Conservation (phyloP, 495 filamentous ascomycete species). For the Lindgomyces ingoldianus region DNA sequence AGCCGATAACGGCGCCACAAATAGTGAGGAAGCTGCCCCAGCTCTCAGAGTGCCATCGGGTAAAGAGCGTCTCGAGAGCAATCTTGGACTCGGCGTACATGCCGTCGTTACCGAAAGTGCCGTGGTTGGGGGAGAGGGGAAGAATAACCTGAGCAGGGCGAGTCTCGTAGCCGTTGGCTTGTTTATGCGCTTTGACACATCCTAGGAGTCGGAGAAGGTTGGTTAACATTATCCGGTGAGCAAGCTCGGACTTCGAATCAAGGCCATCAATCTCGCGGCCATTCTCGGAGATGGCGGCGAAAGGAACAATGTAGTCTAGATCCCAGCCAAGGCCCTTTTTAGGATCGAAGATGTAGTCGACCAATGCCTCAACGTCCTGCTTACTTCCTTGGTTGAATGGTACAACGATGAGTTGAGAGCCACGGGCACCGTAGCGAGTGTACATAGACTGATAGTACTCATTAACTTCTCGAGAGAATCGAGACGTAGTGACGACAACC, state of each 20-base stretch:
- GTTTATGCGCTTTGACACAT: slow-evolving; percentile 86
- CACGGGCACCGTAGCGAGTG: slow-evolving; percentile 84
- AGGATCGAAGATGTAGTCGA: slow-evolving; percentile 94
- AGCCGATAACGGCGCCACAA: slow-evolving; percentile 97
- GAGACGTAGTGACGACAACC: slow-evolving; percentile 92
- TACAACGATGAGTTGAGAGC: slow-evolving; percentile 94
- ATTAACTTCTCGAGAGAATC: slow-evolving; percentile 95
- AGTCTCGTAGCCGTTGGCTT: slow-evolving; percentile 82
- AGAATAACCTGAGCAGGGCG: slow-evolving; percentile 95
- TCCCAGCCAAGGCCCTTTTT: slow-evolving; percentile 98
- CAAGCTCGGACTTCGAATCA: slow-evolving; percentile 96
- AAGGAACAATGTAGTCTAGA: slow-evolving; percentile 92
- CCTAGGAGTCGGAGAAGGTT: slow-evolving; percentile 92
- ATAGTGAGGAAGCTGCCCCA: slow-evolving; percentile 99
- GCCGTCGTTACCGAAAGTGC: slow-evolving; percentile 96
- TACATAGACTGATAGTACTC: slow-evolving; percentile 99
- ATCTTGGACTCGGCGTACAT: slow-evolving; percentile 98
- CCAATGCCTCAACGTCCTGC: slow-evolving; percentile 89
- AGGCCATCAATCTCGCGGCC: slow-evolving; percentile 97
- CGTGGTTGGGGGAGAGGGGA: slow-evolving; percentile 95
- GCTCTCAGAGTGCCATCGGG: slow-evolving; percentile 95
- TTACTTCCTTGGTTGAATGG: slow-evolving; percentile 99
- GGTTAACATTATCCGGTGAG: slow-evolving; percentile 98
- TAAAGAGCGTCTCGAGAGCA: slow-evolving; percentile 95
- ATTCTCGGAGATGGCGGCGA: slow-evolving; percentile 96